These are phyloP conservation scores for Leishmania tarentolae DNA, from an alignment of 208 protist genomes.

Conservation along the genomic window DNA sequence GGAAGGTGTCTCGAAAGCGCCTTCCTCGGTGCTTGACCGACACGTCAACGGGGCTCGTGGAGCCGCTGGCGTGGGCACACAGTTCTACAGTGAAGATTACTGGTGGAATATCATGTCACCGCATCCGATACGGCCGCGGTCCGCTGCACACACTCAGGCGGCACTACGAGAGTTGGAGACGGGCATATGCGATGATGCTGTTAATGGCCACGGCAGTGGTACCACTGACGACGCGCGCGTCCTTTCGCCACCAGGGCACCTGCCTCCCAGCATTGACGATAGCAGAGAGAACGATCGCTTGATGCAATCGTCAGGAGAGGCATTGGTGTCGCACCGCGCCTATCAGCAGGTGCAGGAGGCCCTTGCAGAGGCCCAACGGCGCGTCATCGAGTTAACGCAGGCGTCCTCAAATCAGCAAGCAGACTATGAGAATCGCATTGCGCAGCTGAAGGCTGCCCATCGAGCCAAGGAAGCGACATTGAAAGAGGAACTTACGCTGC, in stretches of 20 bases:
- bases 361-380: slow-evolving; percentile 31
- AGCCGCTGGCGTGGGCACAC: background rate
- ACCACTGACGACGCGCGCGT: background rate
- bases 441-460: slow-evolving; percentile 37
- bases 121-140: slow-evolving; percentile 12
- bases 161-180: background rate
- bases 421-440: slow-evolving; percentile 24
- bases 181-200: background rate
- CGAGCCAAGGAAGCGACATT: slow-evolving; percentile 27
- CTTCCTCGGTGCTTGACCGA: background rate
- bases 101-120: slow-evolving; percentile 31
- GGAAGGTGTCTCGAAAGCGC: background rate
- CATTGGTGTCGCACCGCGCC: slow-evolving; percentile 14
- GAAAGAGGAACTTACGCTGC: slow-evolving; percentile 26
- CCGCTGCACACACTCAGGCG: background rate
- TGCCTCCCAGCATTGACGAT: background rate
- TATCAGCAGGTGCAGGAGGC: slow-evolving; percentile 26
- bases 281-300: background rate
- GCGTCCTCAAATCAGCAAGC: slow-evolving; percentile 4
- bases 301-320: background rate
- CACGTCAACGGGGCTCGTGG: background rate
- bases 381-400: slow-evolving; percentile 31
- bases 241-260: background rate
- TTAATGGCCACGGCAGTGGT: background rate
- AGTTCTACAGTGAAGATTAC: slow-evolving; percentile 19